These are phyloP conservation scores for Xanthoconium purpureum DNA, from an alignment of 768 basidiomycete species.

Conservation along the genomic window DNA sequence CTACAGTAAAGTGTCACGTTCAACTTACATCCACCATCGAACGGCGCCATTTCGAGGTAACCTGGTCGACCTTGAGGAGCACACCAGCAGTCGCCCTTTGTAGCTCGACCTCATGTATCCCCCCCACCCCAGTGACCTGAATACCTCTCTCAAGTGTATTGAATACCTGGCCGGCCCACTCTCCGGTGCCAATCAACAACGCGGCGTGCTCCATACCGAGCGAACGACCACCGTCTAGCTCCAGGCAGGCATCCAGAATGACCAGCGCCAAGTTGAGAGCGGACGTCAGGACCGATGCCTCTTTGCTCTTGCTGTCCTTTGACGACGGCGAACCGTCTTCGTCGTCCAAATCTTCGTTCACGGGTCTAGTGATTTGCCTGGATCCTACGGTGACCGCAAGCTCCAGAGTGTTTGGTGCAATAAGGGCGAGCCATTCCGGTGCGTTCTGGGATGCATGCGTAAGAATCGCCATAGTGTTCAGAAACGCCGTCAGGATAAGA, in stretches of 20 bases:
- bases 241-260: slow-evolving; percentile 69
- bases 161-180: slow-evolving; percentile 79
- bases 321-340: slow-evolving; percentile 22
- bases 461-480: slow-evolving; percentile 74
- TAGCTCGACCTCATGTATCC: slow-evolving; percentile 58
- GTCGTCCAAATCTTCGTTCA: slow-evolving; percentile 36
- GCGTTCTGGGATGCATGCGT: slow-evolving; percentile 82
- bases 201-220: slow-evolving; percentile 74
- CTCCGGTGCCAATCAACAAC: slow-evolving; percentile 65
- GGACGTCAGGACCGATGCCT: slow-evolving; percentile 70
- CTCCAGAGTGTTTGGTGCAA: slow-evolving; percentile 81
- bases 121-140: slow-evolving; percentile 60
- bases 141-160: slow-evolving; percentile 60
- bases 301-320: slow-evolving; percentile 39
- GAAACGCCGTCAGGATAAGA: slow-evolving; percentile 68
- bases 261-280: slow-evolving; percentile 78
- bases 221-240: slow-evolving; percentile 72
- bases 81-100: slow-evolving; percentile 76
- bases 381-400: slow-evolving; percentile 79
- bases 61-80: slow-evolving; percentile 72
- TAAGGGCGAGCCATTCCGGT: slow-evolving; percentile 72
- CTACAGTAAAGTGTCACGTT: background rate
- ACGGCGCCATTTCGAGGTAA: slow-evolving; percentile 64
- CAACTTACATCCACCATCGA: slow-evolving; percentile 51
- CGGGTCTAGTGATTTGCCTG: slow-evolving; percentile 48